These are phyloP conservation scores for Scleroderma citrinum DNA, from an alignment of 768 basidiomycete species.

Conservation along the genomic window DNA sequence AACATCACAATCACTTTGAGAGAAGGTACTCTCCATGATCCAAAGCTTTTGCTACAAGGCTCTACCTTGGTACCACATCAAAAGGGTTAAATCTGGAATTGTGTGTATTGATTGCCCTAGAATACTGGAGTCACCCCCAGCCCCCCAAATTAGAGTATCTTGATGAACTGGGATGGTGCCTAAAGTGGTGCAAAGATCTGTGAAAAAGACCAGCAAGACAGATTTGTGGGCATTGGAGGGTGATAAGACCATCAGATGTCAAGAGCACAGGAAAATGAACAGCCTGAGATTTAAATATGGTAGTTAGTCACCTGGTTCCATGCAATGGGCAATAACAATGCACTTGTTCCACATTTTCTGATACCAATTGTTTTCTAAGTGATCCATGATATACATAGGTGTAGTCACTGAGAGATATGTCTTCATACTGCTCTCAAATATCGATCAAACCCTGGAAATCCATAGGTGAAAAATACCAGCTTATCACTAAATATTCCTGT, in stretches of 20 bases:
- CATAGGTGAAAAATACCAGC: background rate
- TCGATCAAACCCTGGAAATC: background rate
- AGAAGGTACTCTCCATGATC: too few species aligned
- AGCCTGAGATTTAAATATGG: background rate
- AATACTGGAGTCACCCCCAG: too few species aligned
- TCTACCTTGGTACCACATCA: too few species aligned
- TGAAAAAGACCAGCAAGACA: background rate
- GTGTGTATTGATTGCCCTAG: too few species aligned
- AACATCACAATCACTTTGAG: too few species aligned
- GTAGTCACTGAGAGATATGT: background rate
- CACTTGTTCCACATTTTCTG: background rate
- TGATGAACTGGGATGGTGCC: background rate
- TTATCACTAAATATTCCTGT: background rate
- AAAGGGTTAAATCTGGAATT: too few species aligned
- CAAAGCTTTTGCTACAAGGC: too few species aligned
- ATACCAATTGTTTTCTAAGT: background rate
- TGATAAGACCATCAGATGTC: background rate
- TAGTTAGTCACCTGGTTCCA: background rate
- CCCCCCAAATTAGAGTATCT: too few species aligned
- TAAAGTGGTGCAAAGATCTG: background rate
- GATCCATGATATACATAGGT: background rate
- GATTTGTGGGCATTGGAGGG: background rate
- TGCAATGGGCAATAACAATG: background rate
- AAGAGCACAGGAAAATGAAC: background rate
- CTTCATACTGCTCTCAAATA: background rate